Base-by-base conservation (phyloP, 2,329 filamentous ascomycete species). In the Stemphylium lycopersici region DNA sequence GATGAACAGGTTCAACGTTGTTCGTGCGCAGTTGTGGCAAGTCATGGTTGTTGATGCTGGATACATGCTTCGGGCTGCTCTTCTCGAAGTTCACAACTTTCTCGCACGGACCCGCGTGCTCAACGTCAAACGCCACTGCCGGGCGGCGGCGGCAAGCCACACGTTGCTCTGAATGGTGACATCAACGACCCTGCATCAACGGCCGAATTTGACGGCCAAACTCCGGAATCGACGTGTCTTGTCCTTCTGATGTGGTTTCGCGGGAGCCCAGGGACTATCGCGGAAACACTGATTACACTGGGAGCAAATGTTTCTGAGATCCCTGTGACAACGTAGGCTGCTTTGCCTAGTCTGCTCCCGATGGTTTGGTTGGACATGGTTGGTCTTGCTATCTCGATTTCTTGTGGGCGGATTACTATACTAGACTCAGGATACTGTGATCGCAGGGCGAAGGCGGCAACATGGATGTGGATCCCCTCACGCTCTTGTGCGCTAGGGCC, bases 1-100 rank as follows among this genome's bases (percentile, higher is more conserved):
- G 15, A 66, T 55, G 39, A 70, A 68, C 1, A 66, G 49, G 45
- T 54, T 49, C 1, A 74, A 55, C 7, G 66, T 58, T 47, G 41
- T 59, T 48, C 57, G 65, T 31, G 65, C 56, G 51, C 67, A 73
- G 13, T 54, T 59, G 34, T 62, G 52, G 58, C 70, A 73, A 47
- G 57, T 62, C 72, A 75, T 74, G 46, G 43, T 57, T 39, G 43
- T 37, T 47, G 44, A 32, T 18, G 40, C 20, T 20, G 42, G 20
- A 22, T 34, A 15, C 46, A 16, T 52, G 38, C 22, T 5, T 6
- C 4, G 18, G 47, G 37, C 40, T 18, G 49, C 29, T 42, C n/a
- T 24, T 49, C 31, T 26, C 39, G 24, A 56, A 50, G 32, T 62
- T 61, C 29, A 31, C 15, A 46, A 57, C 37, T 54, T 38, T 52